Percentiles rank a stretch among this genome's conserved stretches.
Evolutionary conservation across 495 filamentous ascomycete genomes (phyloP).

Genomic region (Podospora anserina): DNA sequence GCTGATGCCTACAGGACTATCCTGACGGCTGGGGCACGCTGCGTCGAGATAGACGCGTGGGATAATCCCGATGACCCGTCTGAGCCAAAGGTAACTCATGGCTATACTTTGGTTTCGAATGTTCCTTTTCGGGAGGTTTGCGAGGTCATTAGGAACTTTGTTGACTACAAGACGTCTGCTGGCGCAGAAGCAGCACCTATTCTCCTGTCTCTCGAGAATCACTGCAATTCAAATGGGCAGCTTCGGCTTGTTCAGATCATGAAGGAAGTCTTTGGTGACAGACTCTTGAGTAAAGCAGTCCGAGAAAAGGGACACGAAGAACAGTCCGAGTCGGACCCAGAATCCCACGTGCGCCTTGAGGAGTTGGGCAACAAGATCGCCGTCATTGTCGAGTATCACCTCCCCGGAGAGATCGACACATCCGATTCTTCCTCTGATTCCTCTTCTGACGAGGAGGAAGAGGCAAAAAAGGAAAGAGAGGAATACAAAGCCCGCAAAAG

Average conservation of each 20-base stretch:
- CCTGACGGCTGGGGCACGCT: constrained; percentile 48
- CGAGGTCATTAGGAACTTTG: constrained; percentile 49
- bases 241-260: constrained; percentile 51
- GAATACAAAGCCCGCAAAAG: constrained; percentile 45
- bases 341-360: constrained; percentile 42
- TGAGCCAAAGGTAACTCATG: constrained; percentile 57
- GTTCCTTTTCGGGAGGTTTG: constrained; percentile 54
- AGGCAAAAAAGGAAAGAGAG: constrained; percentile 38
- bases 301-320: constrained; percentile 42
- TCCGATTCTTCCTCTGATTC: constrained; percentile 26
- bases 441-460: constrained; percentile 38
- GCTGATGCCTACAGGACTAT: constrained; percentile 48
- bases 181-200: constrained; percentile 46
- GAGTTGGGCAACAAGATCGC: constrained; percentile 52
- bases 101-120: constrained; percentile 53
- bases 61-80: constrained; percentile 46
- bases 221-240: constrained; percentile 48
- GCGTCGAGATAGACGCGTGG: constrained; percentile 60
- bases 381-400: constrained; percentile 54
- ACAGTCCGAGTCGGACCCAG: constrained; percentile 30
- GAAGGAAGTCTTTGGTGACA: constrained; percentile 50
- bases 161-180: constrained; percentile 42
- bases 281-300: constrained; percentile 47
- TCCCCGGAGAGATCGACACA: constrained; percentile 43
- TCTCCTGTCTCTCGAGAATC: constrained; percentile 54